Evolutionary conservation across 371 early-diverging fungal species (phyloP).

Genomic region (Dichotomocladium elegans): DNA sequence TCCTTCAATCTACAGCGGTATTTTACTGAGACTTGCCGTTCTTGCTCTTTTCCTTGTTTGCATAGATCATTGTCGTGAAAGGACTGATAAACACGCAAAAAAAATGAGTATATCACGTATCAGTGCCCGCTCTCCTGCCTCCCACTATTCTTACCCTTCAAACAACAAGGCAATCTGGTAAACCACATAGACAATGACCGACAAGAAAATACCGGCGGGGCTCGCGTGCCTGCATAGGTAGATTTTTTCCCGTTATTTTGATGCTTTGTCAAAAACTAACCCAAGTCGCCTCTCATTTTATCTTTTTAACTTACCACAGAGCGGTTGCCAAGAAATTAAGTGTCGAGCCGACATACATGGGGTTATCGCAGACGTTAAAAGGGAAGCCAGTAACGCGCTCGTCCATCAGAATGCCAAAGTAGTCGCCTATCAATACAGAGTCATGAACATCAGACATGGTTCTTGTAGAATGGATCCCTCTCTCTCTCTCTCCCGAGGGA

Average conservation of each 20-base stretch:
- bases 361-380: conserved; percentile 87
- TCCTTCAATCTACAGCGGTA: too few species aligned
- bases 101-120: too few species aligned
- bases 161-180: conserved; percentile 73
- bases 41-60: conserved; percentile 52
- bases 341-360: conserved; percentile 94
- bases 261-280: background rate
- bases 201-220: conserved; percentile 68
- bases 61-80: conserved; percentile 79
- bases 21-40: conserved; percentile 4
- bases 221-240: conserved; percentile 45
- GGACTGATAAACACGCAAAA: conserved; percentile 34
- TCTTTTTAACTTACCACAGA: conserved; percentile 59
- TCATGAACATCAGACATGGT: background rate
- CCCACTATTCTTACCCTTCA: conserved; percentile 66
- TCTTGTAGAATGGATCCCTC: background rate
- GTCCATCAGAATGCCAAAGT: conserved; percentile 92
- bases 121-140: background rate
- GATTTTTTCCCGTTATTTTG: background rate
- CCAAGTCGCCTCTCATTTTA: background rate
- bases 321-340: conserved; percentile 83
- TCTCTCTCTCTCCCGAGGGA: background rate
- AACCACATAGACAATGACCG: conserved; percentile 67
- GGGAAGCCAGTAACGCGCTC: conserved; percentile 86
- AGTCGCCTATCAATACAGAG: conserved; percentile 67